Conservation (phyloP, 257 asterid species). For the Solanum appendiculatum region DNA sequence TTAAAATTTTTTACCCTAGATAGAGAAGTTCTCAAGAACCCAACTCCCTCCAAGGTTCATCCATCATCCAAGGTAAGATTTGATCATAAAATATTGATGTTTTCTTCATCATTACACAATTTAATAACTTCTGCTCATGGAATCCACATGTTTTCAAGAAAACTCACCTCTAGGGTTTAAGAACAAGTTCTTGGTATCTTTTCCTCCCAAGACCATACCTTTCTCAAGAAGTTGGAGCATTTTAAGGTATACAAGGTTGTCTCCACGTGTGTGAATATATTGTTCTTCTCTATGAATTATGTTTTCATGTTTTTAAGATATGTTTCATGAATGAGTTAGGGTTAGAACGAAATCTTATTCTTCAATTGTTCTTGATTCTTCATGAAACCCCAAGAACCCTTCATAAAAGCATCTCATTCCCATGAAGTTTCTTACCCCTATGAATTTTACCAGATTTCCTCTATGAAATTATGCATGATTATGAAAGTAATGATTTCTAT, state of each 20-base stretch:
- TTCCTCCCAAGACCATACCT: neutral
- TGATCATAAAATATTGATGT: neutral
- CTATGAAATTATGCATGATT: neutral
- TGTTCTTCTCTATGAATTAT: neutral
- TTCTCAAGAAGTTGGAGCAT: neutral
- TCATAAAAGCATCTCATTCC: too few relatives aligned
- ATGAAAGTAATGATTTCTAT: neutral
- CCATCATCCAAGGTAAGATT: neutral
- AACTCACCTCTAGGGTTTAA: neutral
- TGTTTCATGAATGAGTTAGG: neutral
- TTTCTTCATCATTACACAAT: neutral
- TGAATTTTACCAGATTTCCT: neutral
- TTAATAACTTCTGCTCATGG: neutral
- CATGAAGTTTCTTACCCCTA: neutral
- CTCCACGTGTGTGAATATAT: neutral
- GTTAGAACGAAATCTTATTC: neutral
- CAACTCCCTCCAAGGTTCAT: neutral
- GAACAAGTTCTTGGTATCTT: neutral
- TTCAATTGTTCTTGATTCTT: neutral
- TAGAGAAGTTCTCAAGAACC: neutral
- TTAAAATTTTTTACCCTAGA: neutral
- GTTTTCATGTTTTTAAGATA: too few relatives aligned
- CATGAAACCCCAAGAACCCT: neutral
- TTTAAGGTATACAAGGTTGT: neutral
- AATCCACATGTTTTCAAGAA: neutral